Percentiles rank a stretch among this genome's conserved stretches.
These are phyloP conservation scores for Plantago elongata DNA, from an alignment of 257 asterid species.

Conservation along the genomic window DNA sequence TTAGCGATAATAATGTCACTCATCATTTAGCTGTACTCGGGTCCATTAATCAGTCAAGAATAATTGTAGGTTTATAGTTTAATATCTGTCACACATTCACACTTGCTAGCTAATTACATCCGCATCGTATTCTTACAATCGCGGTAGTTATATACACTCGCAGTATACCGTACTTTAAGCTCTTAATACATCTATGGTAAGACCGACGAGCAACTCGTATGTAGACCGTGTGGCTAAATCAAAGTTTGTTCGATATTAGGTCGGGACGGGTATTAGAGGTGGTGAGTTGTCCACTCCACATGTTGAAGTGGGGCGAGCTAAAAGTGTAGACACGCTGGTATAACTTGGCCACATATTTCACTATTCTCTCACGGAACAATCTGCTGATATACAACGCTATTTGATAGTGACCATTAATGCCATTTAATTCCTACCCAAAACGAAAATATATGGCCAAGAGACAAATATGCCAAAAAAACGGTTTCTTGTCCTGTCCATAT, in stretches of 20 bases:
- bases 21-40: not conserved
- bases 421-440: not conserved
- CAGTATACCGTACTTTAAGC: too few species aligned
- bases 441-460: not conserved
- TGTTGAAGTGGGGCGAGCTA: slow-evolving; percentile 12
- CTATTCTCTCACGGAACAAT: too few species aligned
- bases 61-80: not conserved
- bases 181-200: too few species aligned
- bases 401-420: slow-evolving; percentile 9
- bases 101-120: too few species aligned
- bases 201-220: too few species aligned
- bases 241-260: too few species aligned
- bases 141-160: too few species aligned
- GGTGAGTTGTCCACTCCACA: slow-evolving; percentile 24
- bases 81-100: too few species aligned
- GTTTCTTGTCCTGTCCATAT: not conserved
- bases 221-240: too few species aligned
- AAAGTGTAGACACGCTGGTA: slow-evolving; percentile 4
- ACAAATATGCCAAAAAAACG: not conserved
- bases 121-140: too few species aligned
- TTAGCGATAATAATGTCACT: not conserved
- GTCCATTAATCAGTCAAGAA: not conserved
- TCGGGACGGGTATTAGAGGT: not conserved
- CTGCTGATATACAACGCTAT: not conserved
- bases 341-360: too few species aligned